A percentile compares a stretch with the other conserved stretches of the same genome.
These are phyloP conservation scores for Lipomyces yarrowii DNA, from an alignment of 1,139 yeast genomes.

Conservation along the genomic window DNA sequence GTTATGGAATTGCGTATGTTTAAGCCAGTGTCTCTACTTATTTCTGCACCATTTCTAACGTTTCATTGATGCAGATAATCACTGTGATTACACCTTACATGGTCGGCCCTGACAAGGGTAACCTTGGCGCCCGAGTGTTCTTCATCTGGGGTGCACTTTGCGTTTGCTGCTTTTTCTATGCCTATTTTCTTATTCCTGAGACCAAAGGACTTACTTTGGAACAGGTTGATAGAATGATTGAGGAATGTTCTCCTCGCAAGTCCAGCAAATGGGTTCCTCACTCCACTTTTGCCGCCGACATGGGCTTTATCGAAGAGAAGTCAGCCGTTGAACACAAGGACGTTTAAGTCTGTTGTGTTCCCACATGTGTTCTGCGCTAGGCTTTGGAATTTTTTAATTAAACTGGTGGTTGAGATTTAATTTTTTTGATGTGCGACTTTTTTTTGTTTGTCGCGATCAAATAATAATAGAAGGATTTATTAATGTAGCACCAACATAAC, in stretches of 20 bases:
- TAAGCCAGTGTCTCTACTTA: neutral
- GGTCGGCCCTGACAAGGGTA: constrained; percentile 63
- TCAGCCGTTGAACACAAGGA: constrained; percentile 4
- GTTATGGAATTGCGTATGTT: constrained; percentile 63
- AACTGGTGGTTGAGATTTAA: no score
- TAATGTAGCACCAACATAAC: no score
- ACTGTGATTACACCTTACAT: constrained; percentile 76
- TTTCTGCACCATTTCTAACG: neutral
- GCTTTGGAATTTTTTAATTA: neutral
- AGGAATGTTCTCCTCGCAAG: constrained; percentile 21
- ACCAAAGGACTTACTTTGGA: constrained; percentile 76
- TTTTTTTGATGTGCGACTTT: no score
- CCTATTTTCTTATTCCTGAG: constrained; percentile 68
- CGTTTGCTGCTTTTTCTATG: constrained; percentile 62
- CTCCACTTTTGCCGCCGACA: constrained; percentile 24
- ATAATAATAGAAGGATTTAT: no score
- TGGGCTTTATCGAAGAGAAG: constrained; percentile 23
- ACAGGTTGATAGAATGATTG: constrained; percentile 63
- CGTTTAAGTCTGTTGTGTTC: neutral
- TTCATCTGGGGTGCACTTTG: constrained; percentile 73
- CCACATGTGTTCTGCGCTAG: neutral
- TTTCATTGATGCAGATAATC: constrained; percentile 47
- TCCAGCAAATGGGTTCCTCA: constrained; percentile 26
- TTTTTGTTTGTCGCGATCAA: no score
- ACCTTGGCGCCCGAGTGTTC: constrained; percentile 67